Evolutionary conservation across 2,329 filamentous ascomycete species (phyloP).

Genomic region (Meredithiella fracta): DNA sequence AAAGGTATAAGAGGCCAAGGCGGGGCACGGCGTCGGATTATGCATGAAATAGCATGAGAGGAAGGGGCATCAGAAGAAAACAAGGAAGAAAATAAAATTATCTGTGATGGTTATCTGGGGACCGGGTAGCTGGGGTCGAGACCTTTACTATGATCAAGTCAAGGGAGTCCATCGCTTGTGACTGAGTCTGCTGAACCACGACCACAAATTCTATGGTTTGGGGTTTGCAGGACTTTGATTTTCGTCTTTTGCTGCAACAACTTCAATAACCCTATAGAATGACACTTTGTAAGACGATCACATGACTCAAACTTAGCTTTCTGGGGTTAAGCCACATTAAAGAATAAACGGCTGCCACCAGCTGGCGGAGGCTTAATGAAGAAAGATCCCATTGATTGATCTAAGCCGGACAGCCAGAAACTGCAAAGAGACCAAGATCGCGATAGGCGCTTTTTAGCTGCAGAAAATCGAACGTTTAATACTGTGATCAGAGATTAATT

Average conservation of each 20-base stretch:
- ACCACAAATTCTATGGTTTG: neutral
- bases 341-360: too few species aligned
- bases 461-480: too few species aligned
- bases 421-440: too few species aligned
- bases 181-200: neutral
- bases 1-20: neutral
- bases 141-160: neutral
- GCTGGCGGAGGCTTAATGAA: too few species aligned
- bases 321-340: too few species aligned
- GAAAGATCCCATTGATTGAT: too few species aligned
- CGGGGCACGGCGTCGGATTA: neutral
- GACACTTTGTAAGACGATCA: neutral
- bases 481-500: too few species aligned
- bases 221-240: neutral
- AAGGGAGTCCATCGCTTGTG: neutral
- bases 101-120: conserved; percentile 9
- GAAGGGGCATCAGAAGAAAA: neutral
- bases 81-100: neutral
- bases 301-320: too few species aligned
- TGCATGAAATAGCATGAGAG: neutral
- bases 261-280: neutral
- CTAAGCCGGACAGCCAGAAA: too few species aligned
- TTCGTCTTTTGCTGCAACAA: neutral
- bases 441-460: too few species aligned
- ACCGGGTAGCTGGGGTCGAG: conserved; percentile 15